These are phyloP conservation scores for Termitomyces sp. DNA, from an alignment of 768 basidiomycete genomes.

Conservation along the genomic window DNA sequence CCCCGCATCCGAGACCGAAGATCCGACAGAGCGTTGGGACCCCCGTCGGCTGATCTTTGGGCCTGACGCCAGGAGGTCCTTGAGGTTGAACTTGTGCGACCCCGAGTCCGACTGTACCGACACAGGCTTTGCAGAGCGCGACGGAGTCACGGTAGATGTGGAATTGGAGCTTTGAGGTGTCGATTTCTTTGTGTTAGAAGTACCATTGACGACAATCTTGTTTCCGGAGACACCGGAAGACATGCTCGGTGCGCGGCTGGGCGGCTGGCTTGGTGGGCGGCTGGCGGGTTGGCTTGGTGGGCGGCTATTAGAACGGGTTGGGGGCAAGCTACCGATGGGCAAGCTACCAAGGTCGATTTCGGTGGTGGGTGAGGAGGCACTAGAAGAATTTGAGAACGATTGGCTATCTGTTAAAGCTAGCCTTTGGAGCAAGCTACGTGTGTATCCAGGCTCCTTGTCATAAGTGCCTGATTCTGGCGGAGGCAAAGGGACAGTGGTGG, in stretches of 20 bases:
- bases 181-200: conserved; percentile 18
- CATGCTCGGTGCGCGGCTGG: conserved; percentile 46
- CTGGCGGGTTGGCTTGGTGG: conserved; percentile 53
- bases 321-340: conserved; percentile 50
- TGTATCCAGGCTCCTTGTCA: conserved; percentile 49
- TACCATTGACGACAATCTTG: conserved; percentile 20
- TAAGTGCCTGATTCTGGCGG: conserved; percentile 45
- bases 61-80: conserved; percentile 66
- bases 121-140: conserved; percentile 29
- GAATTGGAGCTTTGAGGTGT: conserved; percentile 15
- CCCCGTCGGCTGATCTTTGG: conserved; percentile 71
- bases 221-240: conserved; percentile 38
- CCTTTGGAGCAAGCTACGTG: conserved; percentile 40
- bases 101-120: conserved; percentile 53
- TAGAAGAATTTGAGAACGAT: conserved; percentile 31
- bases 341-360: conserved; percentile 57
- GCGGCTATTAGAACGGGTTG: conserved; percentile 45
- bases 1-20: conserved; percentile 54
- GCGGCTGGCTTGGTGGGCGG: conserved; percentile 47
- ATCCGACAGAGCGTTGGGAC: conserved; percentile 68
- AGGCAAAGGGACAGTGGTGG: conserved; percentile 40
- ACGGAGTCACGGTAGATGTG: conserved; percentile 13
- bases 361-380: conserved; percentile 46
- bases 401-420: conserved; percentile 27
- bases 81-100: conserved; percentile 78